Conservation (phyloP, 2,329 filamentous ascomycete genomes). For the Neocucurbitaria cava region DNA sequence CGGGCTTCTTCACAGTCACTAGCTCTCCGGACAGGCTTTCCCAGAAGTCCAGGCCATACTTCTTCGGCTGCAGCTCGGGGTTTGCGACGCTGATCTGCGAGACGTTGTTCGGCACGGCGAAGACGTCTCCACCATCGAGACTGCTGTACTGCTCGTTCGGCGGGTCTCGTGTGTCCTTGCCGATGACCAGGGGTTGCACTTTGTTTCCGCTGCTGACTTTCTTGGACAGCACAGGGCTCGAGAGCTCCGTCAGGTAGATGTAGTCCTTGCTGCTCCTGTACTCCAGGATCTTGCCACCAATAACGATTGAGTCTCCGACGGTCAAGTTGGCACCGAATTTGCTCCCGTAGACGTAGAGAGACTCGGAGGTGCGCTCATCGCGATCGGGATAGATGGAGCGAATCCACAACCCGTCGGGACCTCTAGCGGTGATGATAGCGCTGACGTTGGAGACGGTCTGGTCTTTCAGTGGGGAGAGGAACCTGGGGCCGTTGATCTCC, state of each 20-base stretch:
- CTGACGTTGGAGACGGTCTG: conserved; percentile 65
- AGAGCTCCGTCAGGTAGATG: conserved; percentile 70
- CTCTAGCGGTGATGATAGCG: conserved; percentile 70
- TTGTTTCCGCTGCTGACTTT: conserved; percentile 62
- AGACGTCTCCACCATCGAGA: conserved; percentile 71
- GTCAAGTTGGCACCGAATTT: conserved; percentile 59
- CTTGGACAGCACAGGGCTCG: conserved; percentile 60
- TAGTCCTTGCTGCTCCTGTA: conserved; percentile 64
- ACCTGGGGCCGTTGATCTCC: conserved; percentile 73
- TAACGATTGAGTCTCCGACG: conserved; percentile 68
- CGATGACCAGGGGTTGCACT: conserved; percentile 67
- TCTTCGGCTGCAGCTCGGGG: conserved; percentile 65
- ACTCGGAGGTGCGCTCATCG: conserved; percentile 66
- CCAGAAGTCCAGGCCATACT: conserved; percentile 77
- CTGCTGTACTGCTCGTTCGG: conserved; percentile 68
- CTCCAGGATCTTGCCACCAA: conserved; percentile 68
- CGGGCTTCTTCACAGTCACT: conserved; percentile 66
- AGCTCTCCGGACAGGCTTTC: conserved; percentile 72
- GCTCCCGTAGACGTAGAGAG: conserved; percentile 69
- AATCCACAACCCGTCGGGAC: conserved; percentile 68
- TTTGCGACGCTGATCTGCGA: conserved; percentile 65
- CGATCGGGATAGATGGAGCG: conserved; percentile 65
- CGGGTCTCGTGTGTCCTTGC: conserved; percentile 62
- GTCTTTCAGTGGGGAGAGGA: conserved; percentile 66
- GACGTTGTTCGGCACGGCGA: conserved; percentile 68